Conservation (phyloP, 176 grass and related monocot genomes). For the Oryza glumipatula region DNA sequence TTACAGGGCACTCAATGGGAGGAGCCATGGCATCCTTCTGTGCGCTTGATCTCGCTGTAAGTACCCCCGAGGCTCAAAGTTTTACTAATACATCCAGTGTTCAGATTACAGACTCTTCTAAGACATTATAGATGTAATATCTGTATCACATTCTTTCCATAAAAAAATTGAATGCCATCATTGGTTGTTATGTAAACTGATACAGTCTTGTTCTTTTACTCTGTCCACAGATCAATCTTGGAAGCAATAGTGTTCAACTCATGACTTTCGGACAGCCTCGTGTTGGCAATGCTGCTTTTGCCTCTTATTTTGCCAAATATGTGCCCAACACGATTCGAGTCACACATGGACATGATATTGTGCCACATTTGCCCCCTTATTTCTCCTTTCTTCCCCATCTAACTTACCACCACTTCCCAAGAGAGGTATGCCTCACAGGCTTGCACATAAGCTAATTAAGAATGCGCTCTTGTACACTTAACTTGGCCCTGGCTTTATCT, state of each 20-base stretch:
- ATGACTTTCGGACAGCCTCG: slow-evolving; percentile 77
- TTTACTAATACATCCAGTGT: slow-evolving; percentile 1
- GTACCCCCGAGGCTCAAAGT: neutral
- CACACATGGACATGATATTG: slow-evolving; percentile 62
- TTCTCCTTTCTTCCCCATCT: slow-evolving; percentile 55
- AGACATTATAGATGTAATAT: neutral
- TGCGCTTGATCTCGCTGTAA: slow-evolving; percentile 70
- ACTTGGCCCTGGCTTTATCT: neutral
- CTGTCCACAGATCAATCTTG: slow-evolving; percentile 53
- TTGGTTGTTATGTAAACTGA: neutral
- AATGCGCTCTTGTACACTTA: neutral
- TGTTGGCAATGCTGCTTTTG: slow-evolving; percentile 71
- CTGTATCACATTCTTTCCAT: neutral
- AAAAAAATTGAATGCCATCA: neutral
- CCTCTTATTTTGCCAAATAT: slow-evolving; percentile 56
- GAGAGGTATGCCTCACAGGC: slow-evolving; percentile 25
- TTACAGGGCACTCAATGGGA: slow-evolving; percentile 79
- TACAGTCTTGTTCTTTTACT: neutral
- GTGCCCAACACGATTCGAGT: slow-evolving; percentile 59
- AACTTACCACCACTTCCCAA: slow-evolving; percentile 75
- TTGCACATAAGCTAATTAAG: neutral
- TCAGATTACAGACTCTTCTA: neutral
- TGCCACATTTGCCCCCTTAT: slow-evolving; percentile 79
- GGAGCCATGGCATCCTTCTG: slow-evolving; percentile 72
- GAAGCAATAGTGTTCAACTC: slow-evolving; percentile 50